phyloP scores from a whole-genome alignment of 306 rosid species.

The Begonia peltatifolia region DNA sequence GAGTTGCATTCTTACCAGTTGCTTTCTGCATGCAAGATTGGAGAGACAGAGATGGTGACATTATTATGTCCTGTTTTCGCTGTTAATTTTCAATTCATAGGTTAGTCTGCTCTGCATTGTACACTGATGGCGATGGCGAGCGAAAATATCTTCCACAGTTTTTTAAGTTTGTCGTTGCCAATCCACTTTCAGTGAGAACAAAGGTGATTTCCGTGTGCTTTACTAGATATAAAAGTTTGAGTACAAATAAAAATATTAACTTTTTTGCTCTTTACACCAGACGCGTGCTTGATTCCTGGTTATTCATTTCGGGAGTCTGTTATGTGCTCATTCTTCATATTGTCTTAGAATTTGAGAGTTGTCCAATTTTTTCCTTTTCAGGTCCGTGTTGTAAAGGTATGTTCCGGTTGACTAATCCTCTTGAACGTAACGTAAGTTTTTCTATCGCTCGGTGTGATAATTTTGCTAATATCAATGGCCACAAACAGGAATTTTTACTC shows the following conservation, averaged over 20 bases:
- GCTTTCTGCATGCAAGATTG: neutral
- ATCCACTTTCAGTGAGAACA: constrained; percentile 93
- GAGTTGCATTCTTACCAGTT: constrained; percentile 9
- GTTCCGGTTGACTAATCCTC: constrained; percentile 23
- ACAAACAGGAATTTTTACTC: too few species aligned
- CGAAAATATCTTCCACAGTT: constrained; percentile 95
- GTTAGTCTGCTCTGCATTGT: constrained; percentile 92
- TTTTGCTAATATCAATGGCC: too few species aligned
- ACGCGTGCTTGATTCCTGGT: neutral
- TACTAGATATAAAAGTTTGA: neutral
- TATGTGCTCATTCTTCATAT: too few species aligned
- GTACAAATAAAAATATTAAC: too few species aligned
- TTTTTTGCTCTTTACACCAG: too few species aligned
- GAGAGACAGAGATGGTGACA: too few species aligned
- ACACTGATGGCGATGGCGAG: constrained; percentile 80
- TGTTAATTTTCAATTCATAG: constrained; percentile 19
- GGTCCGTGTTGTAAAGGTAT: constrained; percentile 95
- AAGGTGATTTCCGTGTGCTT: constrained; percentile 33
- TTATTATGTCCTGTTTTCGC: neutral
- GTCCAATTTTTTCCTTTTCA: constrained; percentile 28
- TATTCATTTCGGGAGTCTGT: too few species aligned
- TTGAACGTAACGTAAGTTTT: too few species aligned
- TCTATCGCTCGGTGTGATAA: too few species aligned
- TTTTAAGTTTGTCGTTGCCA: constrained; percentile 86
- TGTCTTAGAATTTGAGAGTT: too few species aligned